Conservation (phyloP, 163 green algal genomes). For the Scenedesmus sp. region DNA sequence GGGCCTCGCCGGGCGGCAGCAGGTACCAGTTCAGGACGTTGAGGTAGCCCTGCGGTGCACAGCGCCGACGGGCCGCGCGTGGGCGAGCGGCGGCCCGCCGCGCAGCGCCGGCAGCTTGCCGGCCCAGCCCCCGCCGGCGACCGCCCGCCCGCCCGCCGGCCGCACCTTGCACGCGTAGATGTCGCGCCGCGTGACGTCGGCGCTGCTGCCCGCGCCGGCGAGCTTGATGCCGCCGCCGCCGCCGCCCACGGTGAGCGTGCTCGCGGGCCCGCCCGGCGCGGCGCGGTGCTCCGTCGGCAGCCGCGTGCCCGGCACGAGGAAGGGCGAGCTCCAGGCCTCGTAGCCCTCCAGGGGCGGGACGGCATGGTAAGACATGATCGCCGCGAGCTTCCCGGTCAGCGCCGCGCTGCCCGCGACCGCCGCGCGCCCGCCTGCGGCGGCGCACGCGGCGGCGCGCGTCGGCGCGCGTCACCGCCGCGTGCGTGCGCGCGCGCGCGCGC, state of each 20-base stretch:
- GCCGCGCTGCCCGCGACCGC: background rate
- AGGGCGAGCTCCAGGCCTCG: conserved; percentile 63
- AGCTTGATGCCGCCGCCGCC: conserved; percentile 39
- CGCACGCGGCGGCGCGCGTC: background rate
- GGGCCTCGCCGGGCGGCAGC: conserved; percentile 9
- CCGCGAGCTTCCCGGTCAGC: conserved; percentile 11
- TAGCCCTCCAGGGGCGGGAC: background rate
- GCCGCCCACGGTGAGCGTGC: background rate
- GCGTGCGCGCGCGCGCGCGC: background rate
- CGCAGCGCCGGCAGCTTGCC: background rate
- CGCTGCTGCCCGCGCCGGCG: conserved; percentile 19
- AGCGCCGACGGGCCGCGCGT: too few species aligned
- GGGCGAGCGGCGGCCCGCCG: background rate
- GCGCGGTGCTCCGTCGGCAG: conserved; percentile 41
- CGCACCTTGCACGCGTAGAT: conserved; percentile 64
- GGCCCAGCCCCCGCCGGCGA: background rate
- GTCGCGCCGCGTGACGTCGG: conserved; percentile 47
- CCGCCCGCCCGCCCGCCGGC: too few species aligned
- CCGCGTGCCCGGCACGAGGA: conserved; percentile 49
- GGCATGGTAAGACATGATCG: conserved; percentile 37
- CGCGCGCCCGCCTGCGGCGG: conserved; percentile 20
- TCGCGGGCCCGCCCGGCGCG: too few species aligned
- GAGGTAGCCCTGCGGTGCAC: conserved; percentile 22
- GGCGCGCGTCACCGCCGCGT: background rate
- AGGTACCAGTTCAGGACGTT: conserved; percentile 44